Evolutionary conservation across 352 stramenopile species (phyloP), one percentile per base, ranked within the genome.

Genomic region (Salisapilia sapeloensis): DNA sequence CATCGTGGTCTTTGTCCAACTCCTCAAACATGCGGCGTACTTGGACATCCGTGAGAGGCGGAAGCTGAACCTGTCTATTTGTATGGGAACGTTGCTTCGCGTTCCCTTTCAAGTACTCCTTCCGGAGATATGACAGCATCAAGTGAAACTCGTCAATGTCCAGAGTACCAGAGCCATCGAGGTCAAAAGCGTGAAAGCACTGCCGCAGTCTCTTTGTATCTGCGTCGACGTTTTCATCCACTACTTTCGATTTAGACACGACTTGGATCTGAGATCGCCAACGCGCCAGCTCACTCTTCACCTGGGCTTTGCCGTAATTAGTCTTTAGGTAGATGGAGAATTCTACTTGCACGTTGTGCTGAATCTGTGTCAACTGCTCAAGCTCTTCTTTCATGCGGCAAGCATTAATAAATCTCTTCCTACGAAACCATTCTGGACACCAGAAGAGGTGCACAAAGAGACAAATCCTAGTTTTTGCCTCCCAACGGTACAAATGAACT

Each of bases 111-210:
- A 9, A 9, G 14, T n/a, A n/a, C n/a, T n/a, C n/a, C n/a, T n/a
- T n/a, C n/a, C 53, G 52, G 16, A 72, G 27, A 43, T 67, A 60
- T 21, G 58, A 53, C 4, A 72, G 28, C 55, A 72, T 51, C 14
- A 72, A 38, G 33, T 62, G 45, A 18, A 72, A 72, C 23, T 67
- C 52, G 28, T 67, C 49, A 6, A 67, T 46, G 26, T 72, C 52
- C 5, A 72, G 37, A 6, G 55, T 39, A 3, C 58, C 58, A 1
- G 58, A 72, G 33, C 44, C 39, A 24, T 72, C 58, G 0, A 72
- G 31, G 22, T 72, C 58, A 33, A 72, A 72, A 13, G 60, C 45
- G 11, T 33, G 22, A 30, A 72, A 72, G 32, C 46, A 65, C 30
- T 62, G 55, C 0, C 52, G 55, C 13, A 72, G 40, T 21, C 58